Percentiles rank a stretch among this genome's conserved stretches.
These are phyloP conservation scores for Alternaria alternata DNA, from an alignment of 2,329 filamentous ascomycete species.

Conservation along the genomic window DNA sequence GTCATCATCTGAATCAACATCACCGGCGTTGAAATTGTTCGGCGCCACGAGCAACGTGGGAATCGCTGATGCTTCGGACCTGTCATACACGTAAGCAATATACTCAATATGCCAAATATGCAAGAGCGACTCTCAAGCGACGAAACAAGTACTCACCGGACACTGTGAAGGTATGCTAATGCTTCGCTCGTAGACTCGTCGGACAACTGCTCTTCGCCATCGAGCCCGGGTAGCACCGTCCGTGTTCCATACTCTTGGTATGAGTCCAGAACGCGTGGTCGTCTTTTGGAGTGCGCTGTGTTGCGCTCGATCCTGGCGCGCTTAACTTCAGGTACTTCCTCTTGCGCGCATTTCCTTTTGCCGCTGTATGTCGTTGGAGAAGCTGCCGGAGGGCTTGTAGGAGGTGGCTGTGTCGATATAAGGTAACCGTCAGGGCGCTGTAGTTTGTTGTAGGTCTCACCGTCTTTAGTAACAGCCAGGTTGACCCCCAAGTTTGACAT, in stretches of 20 bases:
- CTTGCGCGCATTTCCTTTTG: conserved; percentile 37
- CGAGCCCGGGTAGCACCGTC: conserved; percentile 40
- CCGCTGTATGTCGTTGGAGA: conserved; percentile 5
- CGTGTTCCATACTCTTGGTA: conserved; percentile 37
- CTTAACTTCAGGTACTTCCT: conserved; percentile 24
- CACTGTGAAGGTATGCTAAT: conserved; percentile 46
- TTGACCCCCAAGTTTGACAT: conserved; percentile 41
- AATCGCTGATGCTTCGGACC: conserved; percentile 77
- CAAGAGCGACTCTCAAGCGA: not conserved
- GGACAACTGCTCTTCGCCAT: conserved; percentile 36
- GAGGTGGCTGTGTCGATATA: conserved; percentile 16
- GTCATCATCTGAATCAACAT: conserved; percentile 11
- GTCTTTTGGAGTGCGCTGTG: not conserved
- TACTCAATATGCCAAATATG: not conserved
- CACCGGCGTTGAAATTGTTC: conserved; percentile 24
- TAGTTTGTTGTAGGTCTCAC: conserved; percentile 49
- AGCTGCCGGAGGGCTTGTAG: conserved; percentile 5
- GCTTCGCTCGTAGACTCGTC: conserved; percentile 42
- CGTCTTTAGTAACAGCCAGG: conserved; percentile 44
- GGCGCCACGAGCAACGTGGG: conserved; percentile 72
- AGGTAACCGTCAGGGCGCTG: conserved; percentile 44
- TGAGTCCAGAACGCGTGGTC: conserved; percentile 13
- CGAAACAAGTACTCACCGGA: conserved; percentile 34
- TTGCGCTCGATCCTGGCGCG: conserved; percentile 21
- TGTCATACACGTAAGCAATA: conserved; percentile 50